phyloP scores from a whole-genome alignment of 2,329 filamentous ascomycete genomes.

The Fusarium pseudonygamai region DNA sequence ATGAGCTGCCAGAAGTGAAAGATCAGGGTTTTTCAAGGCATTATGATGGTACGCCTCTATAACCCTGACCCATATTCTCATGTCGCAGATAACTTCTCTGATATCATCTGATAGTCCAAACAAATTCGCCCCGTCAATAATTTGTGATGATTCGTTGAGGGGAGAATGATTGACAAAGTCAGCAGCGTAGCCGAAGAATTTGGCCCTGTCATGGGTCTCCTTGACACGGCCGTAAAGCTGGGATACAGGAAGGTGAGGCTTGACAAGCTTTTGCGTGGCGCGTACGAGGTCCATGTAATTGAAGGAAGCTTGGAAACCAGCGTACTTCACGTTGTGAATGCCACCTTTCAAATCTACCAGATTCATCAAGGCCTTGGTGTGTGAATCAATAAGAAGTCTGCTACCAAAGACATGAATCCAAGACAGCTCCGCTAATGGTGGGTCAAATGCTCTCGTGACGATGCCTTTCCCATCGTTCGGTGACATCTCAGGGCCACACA shows the following conservation, averaged over 20 bases:
- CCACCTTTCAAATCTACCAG: constrained; percentile 6
- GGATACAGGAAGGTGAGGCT: neutral
- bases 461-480: neutral
- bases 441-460: neutral
- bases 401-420: constrained; percentile 16
- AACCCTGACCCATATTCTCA: too few relatives aligned
- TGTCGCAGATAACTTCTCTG: too few relatives aligned
- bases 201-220: neutral
- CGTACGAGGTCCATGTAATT: constrained; percentile 14
- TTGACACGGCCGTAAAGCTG: neutral
- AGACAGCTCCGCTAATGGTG: neutral
- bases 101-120: too few relatives aligned
- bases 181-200: neutral
- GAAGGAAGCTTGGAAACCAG: constrained; percentile 4
- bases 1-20: too few relatives aligned
- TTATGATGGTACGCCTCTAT: too few relatives aligned
- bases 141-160: too few relatives aligned
- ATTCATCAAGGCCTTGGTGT: neutral
- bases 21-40: too few relatives aligned
- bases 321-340: neutral
- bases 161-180: too few relatives aligned
- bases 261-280: neutral
- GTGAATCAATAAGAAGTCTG: neutral
- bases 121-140: too few relatives aligned
- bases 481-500: neutral